Evolutionary conservation across 768 basidiomycete species (phyloP).

Genomic region (Russula emetica): DNA sequence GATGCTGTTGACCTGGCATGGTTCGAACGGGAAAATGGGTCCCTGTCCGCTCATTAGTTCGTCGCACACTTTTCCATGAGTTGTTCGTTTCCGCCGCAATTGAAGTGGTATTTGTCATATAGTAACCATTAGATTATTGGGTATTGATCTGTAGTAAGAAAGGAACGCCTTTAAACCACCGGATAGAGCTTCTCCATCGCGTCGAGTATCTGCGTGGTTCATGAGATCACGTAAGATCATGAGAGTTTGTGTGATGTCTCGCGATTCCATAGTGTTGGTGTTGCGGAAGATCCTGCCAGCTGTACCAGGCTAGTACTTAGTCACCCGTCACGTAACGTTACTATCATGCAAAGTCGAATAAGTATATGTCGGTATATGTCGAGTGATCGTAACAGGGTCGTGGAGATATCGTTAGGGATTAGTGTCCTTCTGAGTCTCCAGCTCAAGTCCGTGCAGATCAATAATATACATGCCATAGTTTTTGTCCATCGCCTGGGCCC

Average conservation of each 20-base stretch:
- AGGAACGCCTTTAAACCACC: background rate
- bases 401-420: conserved; percentile 30
- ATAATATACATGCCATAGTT: conserved; percentile 87
- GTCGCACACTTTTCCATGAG: background rate
- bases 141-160: no score
- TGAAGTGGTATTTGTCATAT: background rate
- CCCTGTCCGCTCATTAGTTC: background rate
- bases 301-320: background rate
- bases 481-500: conserved; percentile 53
- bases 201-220: no score
- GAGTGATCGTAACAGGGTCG: conserved; percentile 1
- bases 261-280: no score
- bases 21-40: conserved; percentile 28
- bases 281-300: background rate
- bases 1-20: conserved; percentile 37
- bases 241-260: no score
- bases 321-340: background rate
- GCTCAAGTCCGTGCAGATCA: conserved; percentile 78
- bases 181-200: background rate
- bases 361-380: conserved; percentile 17
- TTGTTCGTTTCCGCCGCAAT: background rate
- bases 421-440: conserved; percentile 44
- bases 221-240: no score
- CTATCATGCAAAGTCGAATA: background rate
- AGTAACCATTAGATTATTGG: no score